Percentiles rank a stretch among this genome's conserved stretches.
Conservation (phyloP, 805 yeast genomes). For the Wickerhamomyces xylosicus region DNA sequence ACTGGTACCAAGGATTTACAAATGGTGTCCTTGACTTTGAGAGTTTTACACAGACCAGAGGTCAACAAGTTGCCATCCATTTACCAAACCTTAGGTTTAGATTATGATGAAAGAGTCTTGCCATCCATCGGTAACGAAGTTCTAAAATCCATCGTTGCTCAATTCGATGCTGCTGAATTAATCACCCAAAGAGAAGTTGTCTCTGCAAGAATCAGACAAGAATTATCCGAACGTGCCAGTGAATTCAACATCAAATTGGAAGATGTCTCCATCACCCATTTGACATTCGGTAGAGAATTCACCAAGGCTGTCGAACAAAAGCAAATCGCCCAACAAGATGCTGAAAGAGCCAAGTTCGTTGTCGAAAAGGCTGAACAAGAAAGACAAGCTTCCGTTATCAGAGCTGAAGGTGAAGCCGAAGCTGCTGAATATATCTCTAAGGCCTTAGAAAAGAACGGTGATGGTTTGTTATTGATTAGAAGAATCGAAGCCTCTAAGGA, state of each 20-base stretch:
- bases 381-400: constrained; percentile 84
- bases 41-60: constrained; percentile 92
- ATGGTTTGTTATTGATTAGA: constrained; percentile 86
- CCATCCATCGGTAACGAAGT: constrained; percentile 93
- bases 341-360: constrained; percentile 88
- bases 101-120: constrained; percentile 88
- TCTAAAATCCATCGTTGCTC: constrained; percentile 82
- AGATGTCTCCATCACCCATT: constrained; percentile 95
- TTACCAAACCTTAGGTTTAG: constrained; percentile 85
- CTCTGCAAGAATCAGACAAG: constrained; percentile 79
- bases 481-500: constrained; percentile 95
- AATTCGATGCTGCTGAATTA: constrained; percentile 91
- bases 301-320: constrained; percentile 98
- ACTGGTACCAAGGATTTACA: constrained; percentile 97
- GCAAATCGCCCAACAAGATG: constrained; percentile 99
- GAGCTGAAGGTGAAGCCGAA: constrained; percentile 99
- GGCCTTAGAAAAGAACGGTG: constrained; percentile 91
- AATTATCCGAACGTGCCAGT: constrained; percentile 68
- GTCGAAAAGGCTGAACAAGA: constrained; percentile 98
- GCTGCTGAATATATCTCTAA: constrained; percentile 92
- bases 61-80: constrained; percentile 72
- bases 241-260: constrained; percentile 90
- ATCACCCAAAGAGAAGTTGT: constrained; percentile 96
- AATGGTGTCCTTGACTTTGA: constrained; percentile 84
- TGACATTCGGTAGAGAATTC: constrained; percentile 94